Evolutionary conservation across 2,329 filamentous ascomycete genomes (phyloP).

Genomic region (Albifimbria verrucaria): DNA sequence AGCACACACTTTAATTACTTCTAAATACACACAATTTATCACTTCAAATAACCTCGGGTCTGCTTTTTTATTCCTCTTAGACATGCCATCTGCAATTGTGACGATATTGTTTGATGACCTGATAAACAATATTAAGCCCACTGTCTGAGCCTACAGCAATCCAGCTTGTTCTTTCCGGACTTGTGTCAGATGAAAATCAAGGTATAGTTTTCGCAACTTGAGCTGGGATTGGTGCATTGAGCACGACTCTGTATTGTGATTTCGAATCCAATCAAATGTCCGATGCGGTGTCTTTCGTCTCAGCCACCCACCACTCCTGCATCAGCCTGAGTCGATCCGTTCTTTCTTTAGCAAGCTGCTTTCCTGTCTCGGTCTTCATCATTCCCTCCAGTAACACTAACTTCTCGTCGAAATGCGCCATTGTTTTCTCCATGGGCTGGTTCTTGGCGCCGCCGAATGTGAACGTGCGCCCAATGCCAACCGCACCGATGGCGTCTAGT

Average conservation of each 20-base stretch:
- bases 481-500: slow-evolving; percentile 83
- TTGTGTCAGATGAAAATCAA: too few species aligned
- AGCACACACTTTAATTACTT: too few species aligned
- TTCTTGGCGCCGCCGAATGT: slow-evolving; percentile 65
- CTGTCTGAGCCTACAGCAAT: too few species aligned
- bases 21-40: too few species aligned
- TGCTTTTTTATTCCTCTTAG: too few species aligned
- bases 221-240: too few species aligned
- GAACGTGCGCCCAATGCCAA: slow-evolving; percentile 71
- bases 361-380: slow-evolving; percentile 62
- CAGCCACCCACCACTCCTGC: slow-evolving; percentile 57
- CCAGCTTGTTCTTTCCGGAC: too few species aligned
- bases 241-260: slow-evolving; percentile 5
- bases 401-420: slow-evolving; percentile 77
- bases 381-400: slow-evolving; percentile 60
- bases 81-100: too few species aligned
- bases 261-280: slow-evolving; percentile 12
- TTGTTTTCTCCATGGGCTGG: slow-evolving; percentile 58
- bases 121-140: too few species aligned
- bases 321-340: slow-evolving; percentile 51
- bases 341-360: slow-evolving; percentile 49
- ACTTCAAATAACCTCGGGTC: too few species aligned
- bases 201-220: neutral
- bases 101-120: too few species aligned
- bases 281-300: slow-evolving; percentile 29